phyloP scores from a whole-genome alignment of 1,139 yeast genomes.

The Petasospora fabianii region DNA sequence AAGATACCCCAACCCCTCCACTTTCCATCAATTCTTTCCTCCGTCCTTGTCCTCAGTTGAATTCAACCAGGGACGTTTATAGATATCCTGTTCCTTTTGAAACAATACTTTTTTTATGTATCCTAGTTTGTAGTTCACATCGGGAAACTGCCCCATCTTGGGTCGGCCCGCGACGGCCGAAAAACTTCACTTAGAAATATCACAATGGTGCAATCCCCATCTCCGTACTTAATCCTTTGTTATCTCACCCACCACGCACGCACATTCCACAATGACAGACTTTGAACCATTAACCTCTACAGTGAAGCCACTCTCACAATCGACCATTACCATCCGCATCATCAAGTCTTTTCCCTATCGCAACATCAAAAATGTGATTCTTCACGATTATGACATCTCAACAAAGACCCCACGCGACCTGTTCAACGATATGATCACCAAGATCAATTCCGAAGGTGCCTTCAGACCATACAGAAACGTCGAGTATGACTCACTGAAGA shows the following conservation, averaged over 20 bases:
- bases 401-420: constrained; percentile 64
- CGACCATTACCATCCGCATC: constrained; percentile 78
- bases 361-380: constrained; percentile 77
- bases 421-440: constrained; percentile 43
- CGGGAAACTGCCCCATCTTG: too few species aligned
- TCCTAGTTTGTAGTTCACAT: too few species aligned
- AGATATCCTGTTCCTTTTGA: background rate
- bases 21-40: background rate
- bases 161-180: too few species aligned
- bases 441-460: constrained; percentile 62
- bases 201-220: background rate
- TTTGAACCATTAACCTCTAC: constrained; percentile 36
- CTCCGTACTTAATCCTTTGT: background rate
- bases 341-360: constrained; percentile 91
- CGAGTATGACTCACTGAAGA: constrained; percentile 71
- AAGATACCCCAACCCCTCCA: too few species aligned
- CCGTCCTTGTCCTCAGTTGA: background rate
- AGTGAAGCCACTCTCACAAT: constrained; percentile 35
- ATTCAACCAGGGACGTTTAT: background rate
- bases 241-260: background rate
- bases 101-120: too few species aligned
- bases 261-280: constrained; percentile 13
- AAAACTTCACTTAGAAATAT: too few species aligned
- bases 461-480: constrained; percentile 81
- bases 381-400: constrained; percentile 69